Conservation (phyloP, 306 rosid genomes). For the Carpinus fangiana region DNA sequence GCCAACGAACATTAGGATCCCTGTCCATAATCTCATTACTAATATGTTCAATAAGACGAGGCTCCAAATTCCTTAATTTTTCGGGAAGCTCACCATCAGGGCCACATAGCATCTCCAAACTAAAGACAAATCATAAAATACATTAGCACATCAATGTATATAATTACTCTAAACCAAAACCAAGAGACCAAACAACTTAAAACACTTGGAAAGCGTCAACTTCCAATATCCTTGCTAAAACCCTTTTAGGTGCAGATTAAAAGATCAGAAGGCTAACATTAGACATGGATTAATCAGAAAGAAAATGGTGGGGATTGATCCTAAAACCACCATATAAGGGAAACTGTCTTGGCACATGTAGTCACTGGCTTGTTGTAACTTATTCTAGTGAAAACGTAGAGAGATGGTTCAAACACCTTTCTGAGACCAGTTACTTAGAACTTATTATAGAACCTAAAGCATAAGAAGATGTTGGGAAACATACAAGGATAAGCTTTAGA, state of each 20-base stretch:
- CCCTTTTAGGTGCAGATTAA: neutral
- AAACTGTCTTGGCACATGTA: neutral
- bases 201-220: neutral
- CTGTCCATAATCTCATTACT: conserved; percentile 96
- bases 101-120: conserved; percentile 87
- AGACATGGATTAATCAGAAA: neutral
- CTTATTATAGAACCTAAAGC: neutral
- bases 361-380: neutral
- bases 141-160: conserved; percentile 27
- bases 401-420: conserved; percentile 4
- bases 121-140: conserved; percentile 36
- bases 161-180: neutral
- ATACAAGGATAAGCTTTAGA: neutral
- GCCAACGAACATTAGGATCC: conserved; percentile 93
- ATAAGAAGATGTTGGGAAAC: neutral
- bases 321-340: neutral
- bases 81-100: conserved; percentile 99
- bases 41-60: conserved; percentile 92
- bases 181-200: neutral
- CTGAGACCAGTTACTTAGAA: neutral
- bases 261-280: conserved; percentile 14
- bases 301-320: neutral
- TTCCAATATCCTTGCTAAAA: neutral
- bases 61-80: conserved; percentile 91
- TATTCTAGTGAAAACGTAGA: neutral